Percentiles rank a stretch among this genome's conserved stretches.
Conservation (phyloP, 2,329 filamentous ascomycete genomes). For the Verticillium longisporum region DNA sequence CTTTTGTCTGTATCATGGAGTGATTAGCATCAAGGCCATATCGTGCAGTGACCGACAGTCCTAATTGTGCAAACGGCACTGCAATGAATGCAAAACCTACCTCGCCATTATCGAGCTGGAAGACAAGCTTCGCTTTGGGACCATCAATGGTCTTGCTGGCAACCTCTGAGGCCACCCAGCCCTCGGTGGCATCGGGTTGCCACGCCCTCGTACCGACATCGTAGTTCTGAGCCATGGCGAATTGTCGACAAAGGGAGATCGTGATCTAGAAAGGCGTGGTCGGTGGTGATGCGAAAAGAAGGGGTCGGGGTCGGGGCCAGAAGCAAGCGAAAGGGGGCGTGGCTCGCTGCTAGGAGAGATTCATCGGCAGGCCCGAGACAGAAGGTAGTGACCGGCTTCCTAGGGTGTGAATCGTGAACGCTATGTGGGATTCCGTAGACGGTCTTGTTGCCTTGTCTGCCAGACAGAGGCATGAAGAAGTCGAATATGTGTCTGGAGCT, state of each 20-base stretch:
- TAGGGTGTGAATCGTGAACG: background rate
- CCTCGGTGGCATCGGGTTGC: slow-evolving; percentile 93
- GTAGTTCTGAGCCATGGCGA: slow-evolving; percentile 81
- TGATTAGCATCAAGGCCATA: slow-evolving; percentile 2
- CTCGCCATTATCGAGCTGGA: slow-evolving; percentile 89
- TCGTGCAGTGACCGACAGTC: slow-evolving; percentile 6
- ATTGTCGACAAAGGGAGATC: background rate
- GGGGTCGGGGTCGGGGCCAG: slow-evolving; percentile 5
- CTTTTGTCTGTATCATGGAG: slow-evolving; percentile 56
- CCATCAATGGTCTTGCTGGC: slow-evolving; percentile 77
- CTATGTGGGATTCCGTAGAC: background rate
- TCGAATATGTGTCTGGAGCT: background rate
- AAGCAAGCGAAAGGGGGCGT: slow-evolving; percentile 7
- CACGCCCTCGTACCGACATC: slow-evolving; percentile 96
- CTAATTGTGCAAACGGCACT: background rate
- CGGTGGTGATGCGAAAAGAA: slow-evolving; percentile 5
- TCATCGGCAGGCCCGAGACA: slow-evolving; percentile 8
- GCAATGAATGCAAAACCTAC: slow-evolving; percentile 39
- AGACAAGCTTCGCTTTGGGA: slow-evolving; percentile 80
- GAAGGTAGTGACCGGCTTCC: background rate
- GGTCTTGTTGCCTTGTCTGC: background rate
- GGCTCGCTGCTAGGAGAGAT: slow-evolving; percentile 8
- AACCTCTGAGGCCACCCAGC: slow-evolving; percentile 96
- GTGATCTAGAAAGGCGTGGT: slow-evolving; percentile 6
- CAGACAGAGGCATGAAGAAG: background rate